Conservation (phyloP, 2,329 filamentous ascomycete species). For the Penicillium psychrosexuale region DNA sequence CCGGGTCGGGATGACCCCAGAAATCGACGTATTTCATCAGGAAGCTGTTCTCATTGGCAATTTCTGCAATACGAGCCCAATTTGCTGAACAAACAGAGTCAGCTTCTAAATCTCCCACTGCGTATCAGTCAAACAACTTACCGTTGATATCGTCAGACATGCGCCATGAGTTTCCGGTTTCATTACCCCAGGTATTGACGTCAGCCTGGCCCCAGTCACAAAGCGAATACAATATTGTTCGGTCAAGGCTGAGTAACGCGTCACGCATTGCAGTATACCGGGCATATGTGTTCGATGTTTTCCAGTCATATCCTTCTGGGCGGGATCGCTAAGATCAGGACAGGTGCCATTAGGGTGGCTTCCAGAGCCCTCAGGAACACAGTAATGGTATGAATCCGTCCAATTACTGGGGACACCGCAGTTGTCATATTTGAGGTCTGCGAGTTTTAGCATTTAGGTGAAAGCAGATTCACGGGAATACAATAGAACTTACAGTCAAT, state of each 20-base stretch:
- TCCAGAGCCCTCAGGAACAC: slow-evolving; percentile 38
- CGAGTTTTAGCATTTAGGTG: not conserved
- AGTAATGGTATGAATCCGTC: slow-evolving; percentile 41
- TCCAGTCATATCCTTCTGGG: slow-evolving; percentile 52
- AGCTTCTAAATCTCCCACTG: not conserved
- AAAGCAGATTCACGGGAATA: no score
- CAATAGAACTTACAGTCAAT: slow-evolving; percentile 48
- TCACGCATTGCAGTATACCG: slow-evolving; percentile 54
- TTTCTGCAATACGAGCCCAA: slow-evolving; percentile 37
- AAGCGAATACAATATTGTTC: slow-evolving; percentile 51
- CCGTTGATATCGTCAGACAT: slow-evolving; percentile 36
- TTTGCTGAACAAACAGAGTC: slow-evolving; percentile 16
- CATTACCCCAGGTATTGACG: slow-evolving; percentile 51
- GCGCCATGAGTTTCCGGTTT: slow-evolving; percentile 49
- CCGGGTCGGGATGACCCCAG: slow-evolving; percentile 51
- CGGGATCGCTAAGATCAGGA: slow-evolving; percentile 32
- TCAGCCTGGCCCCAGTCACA: slow-evolving; percentile 55
- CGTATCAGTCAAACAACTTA: slow-evolving; percentile 4
- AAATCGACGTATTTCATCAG: slow-evolving; percentile 46
- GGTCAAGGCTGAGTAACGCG: slow-evolving; percentile 45
- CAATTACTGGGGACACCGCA: slow-evolving; percentile 45
- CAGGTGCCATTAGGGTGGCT: slow-evolving; percentile 44
- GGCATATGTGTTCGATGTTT: slow-evolving; percentile 45
- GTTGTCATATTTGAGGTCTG: slow-evolving; percentile 59
- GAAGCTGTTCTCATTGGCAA: slow-evolving; percentile 52